phyloP scores from a whole-genome alignment of 345 rosid species.

The Heritiera littoralis region DNA sequence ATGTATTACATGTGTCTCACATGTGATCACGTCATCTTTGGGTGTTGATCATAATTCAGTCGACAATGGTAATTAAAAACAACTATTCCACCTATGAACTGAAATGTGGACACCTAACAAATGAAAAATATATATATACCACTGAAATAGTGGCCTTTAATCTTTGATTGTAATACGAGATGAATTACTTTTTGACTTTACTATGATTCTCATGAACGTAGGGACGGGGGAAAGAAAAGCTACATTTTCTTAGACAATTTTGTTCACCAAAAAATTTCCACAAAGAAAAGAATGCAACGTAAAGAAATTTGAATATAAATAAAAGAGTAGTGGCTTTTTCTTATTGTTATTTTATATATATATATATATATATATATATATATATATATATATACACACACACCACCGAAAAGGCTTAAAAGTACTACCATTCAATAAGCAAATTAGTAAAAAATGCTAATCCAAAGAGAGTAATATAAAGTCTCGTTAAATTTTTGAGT shows the following conservation, averaged over 20 bases:
- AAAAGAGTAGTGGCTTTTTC: background rate
- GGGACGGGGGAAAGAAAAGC: conserved; percentile 5
- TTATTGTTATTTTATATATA: no score
- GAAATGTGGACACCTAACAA: no score
- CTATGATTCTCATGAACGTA: background rate
- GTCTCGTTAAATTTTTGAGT: no score
- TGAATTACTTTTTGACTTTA: conserved; percentile 14
- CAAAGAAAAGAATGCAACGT: background rate
- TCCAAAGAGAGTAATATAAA: no score
- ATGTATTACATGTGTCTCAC: no score
- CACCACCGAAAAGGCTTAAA: background rate
- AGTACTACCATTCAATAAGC: no score
- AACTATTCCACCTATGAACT: no score
- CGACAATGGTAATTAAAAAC: no score
- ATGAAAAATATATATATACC: background rate
- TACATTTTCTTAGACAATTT: background rate
- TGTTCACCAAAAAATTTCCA: background rate
- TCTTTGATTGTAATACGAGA: background rate
- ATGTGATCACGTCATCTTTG: no score
- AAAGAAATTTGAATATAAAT: background rate
- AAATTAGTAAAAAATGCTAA: background rate
- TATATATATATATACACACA: no score
- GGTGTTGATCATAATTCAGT: no score
- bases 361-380: no score
- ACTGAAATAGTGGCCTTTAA: background rate